Base-by-base conservation (phyloP, 805 yeast species). In the Starmera quercuum region DNA sequence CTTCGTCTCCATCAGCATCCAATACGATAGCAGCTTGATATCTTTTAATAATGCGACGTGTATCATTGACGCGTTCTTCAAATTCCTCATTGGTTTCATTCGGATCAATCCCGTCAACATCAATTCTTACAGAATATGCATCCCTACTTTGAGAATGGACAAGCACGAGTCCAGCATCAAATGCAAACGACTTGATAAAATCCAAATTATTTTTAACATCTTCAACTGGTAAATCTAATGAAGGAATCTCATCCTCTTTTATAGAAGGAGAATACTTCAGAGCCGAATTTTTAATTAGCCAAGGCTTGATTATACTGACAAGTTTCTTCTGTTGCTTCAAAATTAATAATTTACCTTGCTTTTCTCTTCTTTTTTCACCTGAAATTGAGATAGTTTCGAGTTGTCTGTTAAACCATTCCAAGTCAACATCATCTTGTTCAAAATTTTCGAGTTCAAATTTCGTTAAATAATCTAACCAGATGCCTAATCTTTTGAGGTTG, bases 371-470 rank as follows among this genome's bases (percentile, higher is more conserved):
- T 57, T 66, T 74, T 46, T 76, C 83, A 48, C 90, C 92, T 33
- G 75, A 67, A 30, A 78, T 61, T 6, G 90, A 81, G 36, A 83
- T 76, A 49, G 80, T 80, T 44, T 83, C 94, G 40, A 90, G 68
- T 50, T 83, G 83, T 49, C 80, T 72, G 58, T 86, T 86, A 59
- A 86, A 85, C 96, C 96, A 88, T 41, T 83, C 92, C 22, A 84
- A 76, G 56, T 88, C 96, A 35, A 85, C 65, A 41, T 82, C 84
- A 34, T 78, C 77, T 42, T 71, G 78, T 58, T 92, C 97, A 50
- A 90, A 92, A 53, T 83, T 80, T 56, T 81, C 83, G 42, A 78
- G 63, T 57, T 92, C 98, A 50, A 88, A 87, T 41, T 74, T 71
- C 5, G 92, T 75, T 34, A 92, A 61, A 44, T 74, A 73, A 25